Conservation (phyloP, 2,329 filamentous ascomycete species). For the Trichoderma afroharzianum region DNA sequence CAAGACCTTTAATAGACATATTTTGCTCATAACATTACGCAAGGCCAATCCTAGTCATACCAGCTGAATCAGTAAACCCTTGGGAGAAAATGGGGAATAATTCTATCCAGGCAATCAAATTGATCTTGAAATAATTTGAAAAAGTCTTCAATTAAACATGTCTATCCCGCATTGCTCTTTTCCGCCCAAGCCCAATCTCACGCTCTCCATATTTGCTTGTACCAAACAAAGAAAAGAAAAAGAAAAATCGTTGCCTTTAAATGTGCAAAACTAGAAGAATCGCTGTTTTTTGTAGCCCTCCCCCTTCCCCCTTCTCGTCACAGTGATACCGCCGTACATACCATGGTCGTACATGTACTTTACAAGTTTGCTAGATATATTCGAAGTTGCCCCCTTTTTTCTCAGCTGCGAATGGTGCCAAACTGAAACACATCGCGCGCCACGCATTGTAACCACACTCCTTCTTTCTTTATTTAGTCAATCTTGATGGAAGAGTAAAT, state of each 20-base stretch:
- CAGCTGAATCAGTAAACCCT: not conserved
- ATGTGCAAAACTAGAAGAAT: constrained; percentile 3
- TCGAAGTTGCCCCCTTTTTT: not conserved
- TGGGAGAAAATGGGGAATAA: rapidly evolving
- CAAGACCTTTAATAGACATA: not conserved
- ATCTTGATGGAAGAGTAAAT: constrained; percentile 99
- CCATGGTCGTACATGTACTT: constrained; percentile 31
- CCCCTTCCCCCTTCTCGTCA: not conserved
- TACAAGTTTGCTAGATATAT: constrained; percentile 23
- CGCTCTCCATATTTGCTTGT: not conserved
- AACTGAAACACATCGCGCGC: not conserved
- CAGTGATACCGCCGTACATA: constrained; percentile 22
- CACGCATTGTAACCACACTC: not conserved
- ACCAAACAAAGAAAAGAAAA: not conserved
- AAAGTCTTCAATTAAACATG: constrained; percentile 1
- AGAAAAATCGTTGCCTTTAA: not conserved
- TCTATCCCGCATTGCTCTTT: constrained; percentile 15
- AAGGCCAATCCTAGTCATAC: not conserved
- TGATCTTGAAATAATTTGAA: not conserved
- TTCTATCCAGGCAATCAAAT: not conserved
- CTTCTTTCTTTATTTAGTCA: constrained; percentile 53
- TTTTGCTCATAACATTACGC: not conserved
- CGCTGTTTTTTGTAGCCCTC: not conserved
- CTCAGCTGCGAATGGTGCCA: not conserved
- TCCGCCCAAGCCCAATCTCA: not conserved